These are phyloP conservation scores for Phaffia tasmanica DNA, from an alignment of 768 basidiomycete species.

Conservation along the genomic window DNA sequence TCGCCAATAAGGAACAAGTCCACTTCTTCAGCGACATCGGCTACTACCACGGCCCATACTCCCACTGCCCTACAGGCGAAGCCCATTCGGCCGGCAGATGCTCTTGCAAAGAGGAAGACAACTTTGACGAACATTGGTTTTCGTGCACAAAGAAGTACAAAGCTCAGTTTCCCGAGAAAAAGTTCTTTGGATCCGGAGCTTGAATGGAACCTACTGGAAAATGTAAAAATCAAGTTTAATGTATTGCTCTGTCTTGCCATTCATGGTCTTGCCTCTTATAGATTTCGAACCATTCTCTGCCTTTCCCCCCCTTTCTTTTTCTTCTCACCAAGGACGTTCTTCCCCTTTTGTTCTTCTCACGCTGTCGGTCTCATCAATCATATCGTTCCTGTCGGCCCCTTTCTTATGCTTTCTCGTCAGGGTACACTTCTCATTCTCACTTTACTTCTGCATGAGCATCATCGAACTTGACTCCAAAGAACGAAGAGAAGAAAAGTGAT, in stretches of 20 bases:
- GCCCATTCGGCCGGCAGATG: conserved; percentile 15
- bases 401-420: not conserved
- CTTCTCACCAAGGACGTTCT: not conserved
- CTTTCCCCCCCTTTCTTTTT: not conserved
- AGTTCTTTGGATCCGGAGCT: not conserved
- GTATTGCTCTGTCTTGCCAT: not conserved
- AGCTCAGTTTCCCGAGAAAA: no score
- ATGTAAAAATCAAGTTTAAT: no score
- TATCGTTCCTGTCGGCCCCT: conserved; percentile 3
- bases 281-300: not conserved
- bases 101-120: conserved; percentile 24
- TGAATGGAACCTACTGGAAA: not conserved
- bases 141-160: not conserved
- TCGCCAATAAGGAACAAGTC: conserved; percentile 61
- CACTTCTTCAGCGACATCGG: conserved; percentile 23
- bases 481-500: conserved; percentile 28
- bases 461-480: not conserved
- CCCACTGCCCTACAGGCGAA: conserved; percentile 19
- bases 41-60: conserved; percentile 17
- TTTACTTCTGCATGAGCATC: not conserved
- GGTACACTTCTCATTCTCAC: conserved; percentile 2
- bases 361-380: conserved; percentile 15
- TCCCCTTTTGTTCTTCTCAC: not conserved
- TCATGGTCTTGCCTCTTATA: not conserved
- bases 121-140: conserved; percentile 18